Evolutionary conservation across 768 basidiomycete species (phyloP).

Genomic region (Lanmaoa rubissima): DNA sequence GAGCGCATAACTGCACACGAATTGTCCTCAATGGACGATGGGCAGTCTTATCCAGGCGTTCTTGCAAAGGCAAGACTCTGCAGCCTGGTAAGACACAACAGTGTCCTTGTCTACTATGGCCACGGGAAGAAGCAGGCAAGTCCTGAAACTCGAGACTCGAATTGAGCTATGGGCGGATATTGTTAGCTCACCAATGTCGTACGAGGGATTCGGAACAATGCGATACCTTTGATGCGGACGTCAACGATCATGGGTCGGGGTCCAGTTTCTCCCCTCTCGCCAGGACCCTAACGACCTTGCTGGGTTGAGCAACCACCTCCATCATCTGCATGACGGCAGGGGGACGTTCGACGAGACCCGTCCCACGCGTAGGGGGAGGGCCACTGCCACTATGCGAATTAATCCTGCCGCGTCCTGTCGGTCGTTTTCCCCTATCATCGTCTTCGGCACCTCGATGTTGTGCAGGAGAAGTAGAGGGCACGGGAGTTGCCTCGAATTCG

Average conservation of each 20-base stretch:
- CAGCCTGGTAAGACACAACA: slow-evolving; percentile 24
- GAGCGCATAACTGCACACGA: slow-evolving; percentile 26
- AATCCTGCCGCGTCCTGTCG: slow-evolving; percentile 26
- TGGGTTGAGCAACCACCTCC: slow-evolving; percentile 71
- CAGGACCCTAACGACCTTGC: slow-evolving; percentile 73
- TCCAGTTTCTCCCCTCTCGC: slow-evolving; percentile 86
- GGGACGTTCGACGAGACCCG: slow-evolving; percentile 70
- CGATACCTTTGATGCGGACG: slow-evolving; percentile 11
- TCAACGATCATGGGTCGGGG: slow-evolving; percentile 33
- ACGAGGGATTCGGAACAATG: background rate
- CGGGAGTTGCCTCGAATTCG: slow-evolving; percentile 43
- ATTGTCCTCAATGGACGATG: slow-evolving; percentile 24
- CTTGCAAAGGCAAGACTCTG: slow-evolving; percentile 23
- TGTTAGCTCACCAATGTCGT: background rate
- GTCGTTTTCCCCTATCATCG: slow-evolving; percentile 35
- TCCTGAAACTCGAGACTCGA: slow-evolving; percentile 19
- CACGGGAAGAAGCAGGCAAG: slow-evolving; percentile 19
- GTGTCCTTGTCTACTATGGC: slow-evolving; percentile 22
- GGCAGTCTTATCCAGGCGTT: slow-evolving; percentile 15
- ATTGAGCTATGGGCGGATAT: slow-evolving; percentile 4
- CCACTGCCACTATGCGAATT: slow-evolving; percentile 24
- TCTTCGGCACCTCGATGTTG: slow-evolving; percentile 27
- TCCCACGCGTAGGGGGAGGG: slow-evolving; percentile 22
- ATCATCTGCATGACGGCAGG: slow-evolving; percentile 81
- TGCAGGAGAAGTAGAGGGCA: slow-evolving; percentile 11